Percentiles rank a stretch among this genome's conserved stretches.
These are phyloP conservation scores for Papiliotrema nemorosa DNA, from an alignment of 1,284 basidiomycete genomes.

Conservation along the genomic window DNA sequence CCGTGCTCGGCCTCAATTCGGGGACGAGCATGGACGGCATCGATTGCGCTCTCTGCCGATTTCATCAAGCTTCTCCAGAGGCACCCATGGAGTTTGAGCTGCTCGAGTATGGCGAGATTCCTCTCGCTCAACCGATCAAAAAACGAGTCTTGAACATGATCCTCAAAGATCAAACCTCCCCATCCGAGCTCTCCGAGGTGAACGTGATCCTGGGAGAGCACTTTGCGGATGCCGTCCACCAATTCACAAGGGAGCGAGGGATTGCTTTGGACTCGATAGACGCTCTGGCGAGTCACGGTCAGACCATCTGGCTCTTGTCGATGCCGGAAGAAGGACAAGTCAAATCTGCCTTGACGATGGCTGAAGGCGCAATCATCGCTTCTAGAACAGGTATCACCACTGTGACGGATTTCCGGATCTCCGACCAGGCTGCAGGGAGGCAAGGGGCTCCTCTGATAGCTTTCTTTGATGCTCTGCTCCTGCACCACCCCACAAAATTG, in stretches of 20 bases:
- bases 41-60: conserved; percentile 28
- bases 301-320: conserved; percentile 34
- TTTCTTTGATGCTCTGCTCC: conserved; percentile 21
- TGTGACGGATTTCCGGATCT: conserved; percentile 22
- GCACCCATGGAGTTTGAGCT: conserved; percentile 26
- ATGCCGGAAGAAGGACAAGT: conserved; percentile 29
- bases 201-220: conserved; percentile 23
- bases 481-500: conserved; percentile 17
- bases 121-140: conserved; percentile 25
- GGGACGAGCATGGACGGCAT: conserved; percentile 30
- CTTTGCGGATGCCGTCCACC: conserved; percentile 21
- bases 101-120: conserved; percentile 28
- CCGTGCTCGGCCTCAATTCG: conserved; percentile 26
- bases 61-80: conserved; percentile 18
- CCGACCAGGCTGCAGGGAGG: conserved; percentile 21
- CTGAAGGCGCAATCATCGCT: conserved; percentile 22
- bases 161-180: conserved; percentile 22
- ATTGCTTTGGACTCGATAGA: conserved; percentile 17
- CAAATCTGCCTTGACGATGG: conserved; percentile 26
- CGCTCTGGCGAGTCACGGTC: conserved; percentile 26
- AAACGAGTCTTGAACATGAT: conserved; percentile 28
- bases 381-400: conserved; percentile 15
- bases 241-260: conserved; percentile 11
- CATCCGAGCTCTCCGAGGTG: conserved; percentile 24
- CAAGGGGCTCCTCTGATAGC: conserved; percentile 23